Conservation (phyloP, 495 filamentous ascomycete species). For the Daldinia caldariorum region DNA sequence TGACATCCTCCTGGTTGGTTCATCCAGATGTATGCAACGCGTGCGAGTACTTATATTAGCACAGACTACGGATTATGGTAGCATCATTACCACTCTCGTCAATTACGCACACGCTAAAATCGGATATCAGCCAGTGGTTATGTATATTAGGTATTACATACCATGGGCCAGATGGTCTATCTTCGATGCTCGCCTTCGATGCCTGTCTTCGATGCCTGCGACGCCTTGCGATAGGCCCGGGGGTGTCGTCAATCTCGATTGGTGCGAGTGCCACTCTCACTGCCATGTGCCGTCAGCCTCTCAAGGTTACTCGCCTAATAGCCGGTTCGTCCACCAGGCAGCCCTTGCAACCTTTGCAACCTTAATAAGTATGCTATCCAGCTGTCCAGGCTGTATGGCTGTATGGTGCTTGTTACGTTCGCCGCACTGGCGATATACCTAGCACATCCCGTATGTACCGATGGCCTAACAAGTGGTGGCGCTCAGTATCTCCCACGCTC, state of each 20-base stretch:
- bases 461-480: not conserved
- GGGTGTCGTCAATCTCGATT: conserved; percentile 35
- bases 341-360: conserved; percentile 6
- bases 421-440: conserved; percentile 20
- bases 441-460: not conserved
- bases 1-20: conserved; percentile 5
- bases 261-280: conserved; percentile 28
- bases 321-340: conserved; percentile 26
- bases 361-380: not conserved
- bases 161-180: not conserved
- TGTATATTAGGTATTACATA: not conserved
- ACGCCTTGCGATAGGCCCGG: too few relatives aligned
- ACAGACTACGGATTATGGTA: conserved; percentile 8
- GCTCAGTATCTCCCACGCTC: not conserved
- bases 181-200: conserved; percentile 2
- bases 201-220: conserved; percentile 5
- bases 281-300: conserved; percentile 44
- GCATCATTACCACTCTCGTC: conserved; percentile 14
- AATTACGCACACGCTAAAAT: conserved; percentile 10
- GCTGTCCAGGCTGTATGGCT: too few relatives aligned
- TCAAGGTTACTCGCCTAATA: conserved; percentile 34
- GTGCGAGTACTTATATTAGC: conserved; percentile 14
- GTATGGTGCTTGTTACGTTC: conserved; percentile 19
- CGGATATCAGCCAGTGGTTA: conserved; percentile 11
- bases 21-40: not conserved